Conservation (phyloP, 768 basidiomycete species). For the Rhizopogon vinicolor region DNA sequence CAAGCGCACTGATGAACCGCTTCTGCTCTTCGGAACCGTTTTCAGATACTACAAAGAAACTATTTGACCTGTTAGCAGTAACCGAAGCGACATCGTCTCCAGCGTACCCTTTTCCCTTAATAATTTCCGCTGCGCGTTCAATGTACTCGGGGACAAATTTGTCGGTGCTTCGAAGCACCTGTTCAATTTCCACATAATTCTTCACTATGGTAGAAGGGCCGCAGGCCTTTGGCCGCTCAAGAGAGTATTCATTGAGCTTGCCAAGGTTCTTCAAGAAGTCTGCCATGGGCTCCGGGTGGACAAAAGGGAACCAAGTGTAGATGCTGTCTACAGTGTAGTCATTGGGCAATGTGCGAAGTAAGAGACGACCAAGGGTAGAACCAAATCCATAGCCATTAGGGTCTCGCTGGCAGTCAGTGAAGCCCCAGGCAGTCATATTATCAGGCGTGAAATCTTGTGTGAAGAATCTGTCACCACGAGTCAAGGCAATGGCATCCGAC, state of each 20-base stretch:
- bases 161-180: slow-evolving; percentile 43
- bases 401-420: slow-evolving; percentile 77
- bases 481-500: slow-evolving; percentile 81
- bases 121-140: slow-evolving; percentile 46
- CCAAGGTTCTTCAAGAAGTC: slow-evolving; percentile 52
- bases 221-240: slow-evolving; percentile 42
- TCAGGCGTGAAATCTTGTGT: slow-evolving; percentile 78
- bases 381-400: slow-evolving; percentile 69
- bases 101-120: slow-evolving; percentile 56
- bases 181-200: slow-evolving; percentile 46
- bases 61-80: slow-evolving; percentile 21
- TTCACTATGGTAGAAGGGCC: slow-evolving; percentile 26
- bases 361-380: slow-evolving; percentile 60
- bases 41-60: slow-evolving; percentile 60
- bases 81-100: neutral
- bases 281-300: slow-evolving; percentile 73
- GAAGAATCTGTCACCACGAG: slow-evolving; percentile 79
- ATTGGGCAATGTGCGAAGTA: slow-evolving; percentile 70
- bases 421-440: slow-evolving; percentile 84
- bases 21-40: slow-evolving; percentile 32
- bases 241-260: slow-evolving; percentile 48
- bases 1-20: slow-evolving; percentile 48
- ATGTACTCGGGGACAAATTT: slow-evolving; percentile 47
- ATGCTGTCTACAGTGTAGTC: slow-evolving; percentile 64
- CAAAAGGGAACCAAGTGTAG: slow-evolving; percentile 84